Conservation (phyloP, 352 stramenopile species). For the Aphanomyces stellatus region DNA sequence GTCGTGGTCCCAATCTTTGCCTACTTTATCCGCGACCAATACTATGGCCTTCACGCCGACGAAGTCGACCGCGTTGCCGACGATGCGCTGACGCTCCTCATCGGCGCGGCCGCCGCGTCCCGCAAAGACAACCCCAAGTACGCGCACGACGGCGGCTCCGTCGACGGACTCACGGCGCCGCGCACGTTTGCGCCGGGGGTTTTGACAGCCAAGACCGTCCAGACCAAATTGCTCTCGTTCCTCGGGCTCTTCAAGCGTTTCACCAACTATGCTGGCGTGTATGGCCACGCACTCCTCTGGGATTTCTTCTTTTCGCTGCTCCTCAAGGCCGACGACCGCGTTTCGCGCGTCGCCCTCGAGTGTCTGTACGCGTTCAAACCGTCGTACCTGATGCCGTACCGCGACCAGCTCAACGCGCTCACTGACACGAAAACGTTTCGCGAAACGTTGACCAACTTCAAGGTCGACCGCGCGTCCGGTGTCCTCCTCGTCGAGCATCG, state of each 20-base stretch:
- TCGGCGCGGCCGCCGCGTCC: background rate
- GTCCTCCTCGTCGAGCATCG: slow-evolving; percentile 77
- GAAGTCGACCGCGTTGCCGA: slow-evolving; percentile 45
- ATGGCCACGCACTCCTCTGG: slow-evolving; percentile 65
- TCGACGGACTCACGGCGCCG: background rate
- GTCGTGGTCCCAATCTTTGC: slow-evolving; percentile 83
- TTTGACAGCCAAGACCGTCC: slow-evolving; percentile 70
- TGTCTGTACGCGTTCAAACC: slow-evolving; percentile 81
- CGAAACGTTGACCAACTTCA: slow-evolving; percentile 87
- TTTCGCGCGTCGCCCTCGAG: slow-evolving; percentile 80
- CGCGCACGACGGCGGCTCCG: background rate
- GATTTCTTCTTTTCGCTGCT: slow-evolving; percentile 82
- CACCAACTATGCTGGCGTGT: slow-evolving; percentile 84
- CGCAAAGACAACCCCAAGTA: slow-evolving; percentile 17
- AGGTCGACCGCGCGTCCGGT: slow-evolving; percentile 56
- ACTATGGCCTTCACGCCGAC: slow-evolving; percentile 60
- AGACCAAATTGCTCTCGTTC: slow-evolving; percentile 70
- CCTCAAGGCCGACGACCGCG: slow-evolving; percentile 81
- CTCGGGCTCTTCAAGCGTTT: slow-evolving; percentile 75
- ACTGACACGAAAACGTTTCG: slow-evolving; percentile 74
- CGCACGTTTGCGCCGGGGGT: background rate
- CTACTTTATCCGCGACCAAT: slow-evolving; percentile 75
- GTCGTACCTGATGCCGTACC: slow-evolving; percentile 79
- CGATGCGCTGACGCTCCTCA: background rate
- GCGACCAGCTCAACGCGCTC: slow-evolving; percentile 74